Conservation (phyloP, 2,329 filamentous ascomycete species). For the Arthrobotrys iridis region DNA sequence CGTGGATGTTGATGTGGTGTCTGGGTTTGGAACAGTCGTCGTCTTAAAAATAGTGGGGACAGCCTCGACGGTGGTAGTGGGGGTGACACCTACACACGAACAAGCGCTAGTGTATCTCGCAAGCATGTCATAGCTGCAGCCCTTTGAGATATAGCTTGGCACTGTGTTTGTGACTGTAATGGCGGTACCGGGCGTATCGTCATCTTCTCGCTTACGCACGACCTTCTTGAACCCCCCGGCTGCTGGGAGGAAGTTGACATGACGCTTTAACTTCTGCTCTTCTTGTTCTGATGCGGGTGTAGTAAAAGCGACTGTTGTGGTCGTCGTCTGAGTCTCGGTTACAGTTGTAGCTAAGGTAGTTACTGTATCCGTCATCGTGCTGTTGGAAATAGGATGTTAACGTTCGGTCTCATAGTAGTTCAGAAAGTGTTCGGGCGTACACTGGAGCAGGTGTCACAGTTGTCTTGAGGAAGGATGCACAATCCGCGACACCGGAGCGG, state of each 20-base stretch:
- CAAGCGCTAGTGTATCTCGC: slow-evolving; percentile 1
- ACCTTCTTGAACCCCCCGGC: neutral
- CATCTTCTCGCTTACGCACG: neutral
- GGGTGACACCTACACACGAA: neutral
- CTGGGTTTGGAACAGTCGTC: neutral
- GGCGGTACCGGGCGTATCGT: neutral
- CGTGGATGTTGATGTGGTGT: neutral
- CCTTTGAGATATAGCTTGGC: neutral
- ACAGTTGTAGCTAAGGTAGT: neutral
- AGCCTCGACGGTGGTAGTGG: neutral
- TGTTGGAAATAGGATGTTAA: too few relatives aligned
- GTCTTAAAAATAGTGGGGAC: neutral
- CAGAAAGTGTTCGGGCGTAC: too few relatives aligned
- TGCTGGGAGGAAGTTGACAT: too few relatives aligned
- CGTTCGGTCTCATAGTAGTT: too few relatives aligned
- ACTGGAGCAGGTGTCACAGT: neutral
- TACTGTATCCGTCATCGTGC: neutral
- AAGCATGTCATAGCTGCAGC: neutral
- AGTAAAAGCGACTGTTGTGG: too few relatives aligned
- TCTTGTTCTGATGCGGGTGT: too few relatives aligned
- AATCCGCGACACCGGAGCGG: neutral
- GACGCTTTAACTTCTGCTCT: too few relatives aligned
- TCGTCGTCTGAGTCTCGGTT: neutral
- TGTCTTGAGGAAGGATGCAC: neutral
- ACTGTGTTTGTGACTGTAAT: neutral